phyloP scores from a whole-genome alignment of 75 land plant species.

The Pinus tabuliformis region DNA sequence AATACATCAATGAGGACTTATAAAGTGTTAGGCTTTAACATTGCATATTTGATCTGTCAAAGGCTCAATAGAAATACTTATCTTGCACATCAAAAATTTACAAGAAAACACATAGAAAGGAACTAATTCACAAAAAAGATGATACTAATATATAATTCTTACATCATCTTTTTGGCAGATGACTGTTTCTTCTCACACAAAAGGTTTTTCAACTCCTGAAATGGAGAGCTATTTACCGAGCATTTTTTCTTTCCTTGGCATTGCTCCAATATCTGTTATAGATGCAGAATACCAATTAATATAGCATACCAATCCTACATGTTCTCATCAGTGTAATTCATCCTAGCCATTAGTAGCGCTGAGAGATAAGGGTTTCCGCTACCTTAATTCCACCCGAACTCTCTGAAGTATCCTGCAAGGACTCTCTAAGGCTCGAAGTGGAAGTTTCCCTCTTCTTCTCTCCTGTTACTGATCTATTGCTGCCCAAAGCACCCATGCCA shows the following conservation, averaged over 20 bases:
- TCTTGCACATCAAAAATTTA: not conserved
- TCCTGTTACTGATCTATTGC: too few relatives aligned
- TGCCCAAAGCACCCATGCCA: too few relatives aligned
- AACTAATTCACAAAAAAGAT: not conserved
- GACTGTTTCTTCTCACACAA: constrained; percentile 34
- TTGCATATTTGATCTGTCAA: not conserved
- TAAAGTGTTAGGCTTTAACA: not conserved
- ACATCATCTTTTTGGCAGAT: constrained; percentile 42
- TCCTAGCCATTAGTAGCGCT: too few relatives aligned
- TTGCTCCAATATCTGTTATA: constrained; percentile 48
- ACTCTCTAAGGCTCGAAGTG: too few relatives aligned
- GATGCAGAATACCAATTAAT: too few relatives aligned
- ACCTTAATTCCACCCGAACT: too few relatives aligned
- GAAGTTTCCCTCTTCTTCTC: too few relatives aligned
- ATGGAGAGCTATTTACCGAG: constrained; percentile 21
- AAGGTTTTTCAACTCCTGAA: constrained; percentile 39
- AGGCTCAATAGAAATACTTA: not conserved
- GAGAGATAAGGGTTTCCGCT: too few relatives aligned
- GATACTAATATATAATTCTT: constrained; percentile 7
- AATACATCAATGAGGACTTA: not conserved
- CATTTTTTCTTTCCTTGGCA: constrained; percentile 30
- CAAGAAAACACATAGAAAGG: not conserved
- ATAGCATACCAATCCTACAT: not conserved
- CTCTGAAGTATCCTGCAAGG: too few relatives aligned
- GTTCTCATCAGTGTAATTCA: not conserved